Conservation (phyloP, 352 stramenopile genomes). For the Globisporangium rhizosaccharum region DNA sequence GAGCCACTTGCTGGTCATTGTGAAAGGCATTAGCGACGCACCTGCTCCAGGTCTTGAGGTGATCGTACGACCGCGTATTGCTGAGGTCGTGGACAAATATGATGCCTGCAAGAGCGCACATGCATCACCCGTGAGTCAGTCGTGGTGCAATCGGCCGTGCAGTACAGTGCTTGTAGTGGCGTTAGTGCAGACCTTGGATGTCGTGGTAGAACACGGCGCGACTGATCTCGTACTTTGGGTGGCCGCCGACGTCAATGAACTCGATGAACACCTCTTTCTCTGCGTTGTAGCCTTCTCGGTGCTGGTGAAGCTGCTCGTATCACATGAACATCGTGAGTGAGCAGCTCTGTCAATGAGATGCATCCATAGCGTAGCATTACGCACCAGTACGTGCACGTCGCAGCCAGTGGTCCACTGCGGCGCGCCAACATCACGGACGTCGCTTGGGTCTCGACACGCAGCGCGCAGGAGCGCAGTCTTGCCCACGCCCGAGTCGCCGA, state of each 20-base stretch:
- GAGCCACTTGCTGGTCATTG: too few species aligned
- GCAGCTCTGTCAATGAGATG: not conserved
- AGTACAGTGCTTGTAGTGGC: not conserved
- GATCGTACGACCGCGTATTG: slow-evolving; percentile 71
- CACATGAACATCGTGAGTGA: not conserved
- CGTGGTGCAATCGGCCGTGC: not conserved
- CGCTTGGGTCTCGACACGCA: slow-evolving; percentile 35
- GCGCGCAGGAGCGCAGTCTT: slow-evolving; percentile 74
- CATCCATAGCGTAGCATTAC: slow-evolving; percentile 1
- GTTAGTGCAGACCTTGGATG: slow-evolving; percentile 39
- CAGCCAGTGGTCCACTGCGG: slow-evolving; percentile 73
- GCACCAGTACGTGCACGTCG: slow-evolving; percentile 70
- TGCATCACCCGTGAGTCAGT: not conserved
- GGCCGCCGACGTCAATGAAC: slow-evolving; percentile 80
- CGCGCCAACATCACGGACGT: not conserved
- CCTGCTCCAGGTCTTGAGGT: slow-evolving; percentile 51
- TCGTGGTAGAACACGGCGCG: slow-evolving; percentile 78
- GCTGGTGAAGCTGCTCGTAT: slow-evolving; percentile 20
- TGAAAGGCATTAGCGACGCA: not conserved
- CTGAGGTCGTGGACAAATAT: slow-evolving; percentile 81
- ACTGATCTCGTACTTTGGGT: slow-evolving; percentile 79
- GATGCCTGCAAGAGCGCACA: slow-evolving; percentile 23
- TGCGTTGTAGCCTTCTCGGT: slow-evolving; percentile 27
- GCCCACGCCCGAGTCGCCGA: slow-evolving; percentile 82
- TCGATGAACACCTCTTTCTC: slow-evolving; percentile 67